Conservation (phyloP, 1,284 basidiomycete genomes). For the Schizophyllum amplum region DNA sequence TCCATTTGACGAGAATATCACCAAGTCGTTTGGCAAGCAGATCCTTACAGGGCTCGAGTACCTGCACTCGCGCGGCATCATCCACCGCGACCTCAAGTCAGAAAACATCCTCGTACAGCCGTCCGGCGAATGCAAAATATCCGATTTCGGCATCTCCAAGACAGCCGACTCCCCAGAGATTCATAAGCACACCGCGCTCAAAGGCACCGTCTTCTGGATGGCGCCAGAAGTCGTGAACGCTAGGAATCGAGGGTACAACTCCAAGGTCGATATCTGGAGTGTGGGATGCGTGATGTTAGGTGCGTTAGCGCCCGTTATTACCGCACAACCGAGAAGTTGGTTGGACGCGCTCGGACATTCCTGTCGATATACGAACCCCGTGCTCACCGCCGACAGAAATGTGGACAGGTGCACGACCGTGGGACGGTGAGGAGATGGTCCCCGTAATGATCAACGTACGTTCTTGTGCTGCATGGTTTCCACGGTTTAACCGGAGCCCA, state of each 20-base stretch:
- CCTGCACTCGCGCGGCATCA: constrained; percentile 60
- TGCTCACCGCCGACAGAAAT: constrained; percentile 42
- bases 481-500: neutral
- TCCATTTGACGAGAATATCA: constrained; percentile 57
- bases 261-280: constrained; percentile 75
- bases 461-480: neutral
- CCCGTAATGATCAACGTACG: constrained; percentile 33
- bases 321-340: too few species aligned
- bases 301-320: too few species aligned
- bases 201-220: constrained; percentile 78
- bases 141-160: constrained; percentile 75
- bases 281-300: constrained; percentile 21
- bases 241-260: constrained; percentile 44
- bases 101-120: constrained; percentile 76
- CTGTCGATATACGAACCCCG: too few species aligned
- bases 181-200: constrained; percentile 51
- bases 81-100: constrained; percentile 75
- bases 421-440: constrained; percentile 34
- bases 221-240: constrained; percentile 58
- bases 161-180: constrained; percentile 23
- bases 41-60: constrained; percentile 72
- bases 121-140: constrained; percentile 71
- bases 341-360: too few species aligned
- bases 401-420: constrained; percentile 69
- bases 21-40: constrained; percentile 65